phyloP scores from a whole-genome alignment of 2,329 filamentous ascomycete genomes.

The Sporothrix luriei region DNA sequence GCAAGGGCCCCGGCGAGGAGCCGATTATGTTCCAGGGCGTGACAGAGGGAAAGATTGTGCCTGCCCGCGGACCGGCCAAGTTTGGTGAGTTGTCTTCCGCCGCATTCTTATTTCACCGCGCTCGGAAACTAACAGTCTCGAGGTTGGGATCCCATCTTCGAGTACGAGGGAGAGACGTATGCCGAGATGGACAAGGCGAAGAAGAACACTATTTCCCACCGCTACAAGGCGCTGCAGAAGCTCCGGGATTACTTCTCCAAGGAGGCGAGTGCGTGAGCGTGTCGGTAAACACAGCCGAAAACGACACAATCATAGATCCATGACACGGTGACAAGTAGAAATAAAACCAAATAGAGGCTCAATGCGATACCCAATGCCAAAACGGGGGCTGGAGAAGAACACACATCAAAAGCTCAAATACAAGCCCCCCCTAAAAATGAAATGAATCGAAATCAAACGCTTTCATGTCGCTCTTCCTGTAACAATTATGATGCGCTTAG shows the following conservation, averaged over 20 bases:
- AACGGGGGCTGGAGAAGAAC: too few species aligned
- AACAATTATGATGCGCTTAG: neutral
- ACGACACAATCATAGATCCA: neutral
- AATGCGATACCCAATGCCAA: slow-evolving; percentile 13
- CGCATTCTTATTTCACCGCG: neutral
- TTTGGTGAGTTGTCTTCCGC: slow-evolving; percentile 67
- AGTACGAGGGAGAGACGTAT: slow-evolving; percentile 85
- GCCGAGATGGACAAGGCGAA: slow-evolving; percentile 89
- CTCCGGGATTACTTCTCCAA: slow-evolving; percentile 76
- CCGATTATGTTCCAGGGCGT: slow-evolving; percentile 89
- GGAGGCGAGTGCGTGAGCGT: slow-evolving; percentile 35
- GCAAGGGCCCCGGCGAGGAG: slow-evolving; percentile 78
- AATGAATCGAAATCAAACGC: neutral
- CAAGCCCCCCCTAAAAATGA: neutral
- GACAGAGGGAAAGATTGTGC: slow-evolving; percentile 82
- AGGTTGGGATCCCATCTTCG: slow-evolving; percentile 98
- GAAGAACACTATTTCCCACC: slow-evolving; percentile 94
- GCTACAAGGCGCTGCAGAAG: slow-evolving; percentile 82
- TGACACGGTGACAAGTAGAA: neutral
- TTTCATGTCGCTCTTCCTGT: neutral
- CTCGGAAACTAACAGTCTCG: neutral
- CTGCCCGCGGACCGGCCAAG: slow-evolving; percentile 72
- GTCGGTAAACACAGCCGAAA: too few species aligned
- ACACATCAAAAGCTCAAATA: neutral
- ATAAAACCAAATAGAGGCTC: neutral